Conservation (phyloP, 176 grass and related monocot species). For the Rhynchospora breviuscula region DNA sequence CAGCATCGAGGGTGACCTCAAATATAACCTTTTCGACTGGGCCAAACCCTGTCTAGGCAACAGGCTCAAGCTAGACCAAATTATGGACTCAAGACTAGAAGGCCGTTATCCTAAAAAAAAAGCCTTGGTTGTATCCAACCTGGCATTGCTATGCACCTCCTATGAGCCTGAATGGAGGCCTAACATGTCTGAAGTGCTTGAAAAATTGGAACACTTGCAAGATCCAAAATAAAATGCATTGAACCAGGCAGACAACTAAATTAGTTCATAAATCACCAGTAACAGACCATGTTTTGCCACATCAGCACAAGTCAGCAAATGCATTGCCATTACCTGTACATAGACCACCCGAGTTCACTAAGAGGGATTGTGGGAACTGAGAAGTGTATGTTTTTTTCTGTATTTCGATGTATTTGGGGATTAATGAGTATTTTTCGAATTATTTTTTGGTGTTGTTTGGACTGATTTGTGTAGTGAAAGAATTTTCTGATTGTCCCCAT, state of each 20-base stretch:
- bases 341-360: constrained; percentile 34
- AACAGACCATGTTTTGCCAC: constrained; percentile 23
- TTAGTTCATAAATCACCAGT: constrained; percentile 36
- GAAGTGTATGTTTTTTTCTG: not conserved
- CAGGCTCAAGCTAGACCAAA: constrained; percentile 45
- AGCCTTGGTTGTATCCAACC: constrained; percentile 22
- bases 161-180: constrained; percentile 50
- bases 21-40: constrained; percentile 60
- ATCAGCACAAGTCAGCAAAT: constrained; percentile 4
- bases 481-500: not conserved
- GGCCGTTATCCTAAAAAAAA: constrained; percentile 64
- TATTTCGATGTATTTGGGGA: constrained; percentile 34
- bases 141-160: constrained; percentile 47
- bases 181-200: constrained; percentile 40
- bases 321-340: constrained; percentile 34
- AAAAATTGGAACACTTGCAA: constrained; percentile 49
- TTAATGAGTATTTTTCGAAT: constrained; percentile 17
- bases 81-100: constrained; percentile 59
- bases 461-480: constrained; percentile 18
- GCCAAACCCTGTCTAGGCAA: constrained; percentile 37
- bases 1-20: constrained; percentile 26
- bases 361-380: constrained; percentile 3
- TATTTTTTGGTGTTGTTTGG: not conserved
- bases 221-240: constrained; percentile 28
- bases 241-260: constrained; percentile 10